Percentiles rank a stretch among this genome's conserved stretches.
Evolutionary conservation across 192 early-diverging fungal genomes (phyloP).

Genomic region (Haplosporangium gracile): DNA sequence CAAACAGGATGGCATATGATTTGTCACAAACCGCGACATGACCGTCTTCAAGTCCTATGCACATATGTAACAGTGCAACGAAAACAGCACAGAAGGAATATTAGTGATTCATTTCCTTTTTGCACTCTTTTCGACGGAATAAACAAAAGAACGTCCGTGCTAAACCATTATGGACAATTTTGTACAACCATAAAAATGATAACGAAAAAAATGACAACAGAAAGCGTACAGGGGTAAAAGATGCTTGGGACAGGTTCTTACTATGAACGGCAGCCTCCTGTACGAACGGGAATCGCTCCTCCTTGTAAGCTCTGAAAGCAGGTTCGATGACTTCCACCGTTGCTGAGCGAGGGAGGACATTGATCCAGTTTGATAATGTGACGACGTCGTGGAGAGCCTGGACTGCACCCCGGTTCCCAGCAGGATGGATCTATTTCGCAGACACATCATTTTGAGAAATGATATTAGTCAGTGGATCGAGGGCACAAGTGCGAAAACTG

Average conservation of each 20-base stretch:
- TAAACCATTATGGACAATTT: neutral
- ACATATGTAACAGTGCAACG: neutral
- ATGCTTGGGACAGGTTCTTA: neutral
- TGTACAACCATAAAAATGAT: neutral
- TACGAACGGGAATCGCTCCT: conserved; percentile 3
- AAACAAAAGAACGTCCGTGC: neutral
- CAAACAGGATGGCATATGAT: conserved; percentile 14
- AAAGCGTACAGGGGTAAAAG: neutral
- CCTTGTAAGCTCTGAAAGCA: conserved; percentile 22
- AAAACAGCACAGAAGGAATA: neutral
- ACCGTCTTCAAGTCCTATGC: neutral
- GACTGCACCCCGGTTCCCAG: neutral
- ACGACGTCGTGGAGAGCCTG: conserved; percentile 34
- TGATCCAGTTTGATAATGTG: conserved; percentile 30
- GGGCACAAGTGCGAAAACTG: neutral
- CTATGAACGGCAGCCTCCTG: neutral
- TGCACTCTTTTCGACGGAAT: neutral
- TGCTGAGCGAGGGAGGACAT: neutral
- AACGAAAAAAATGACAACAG: too few relatives aligned
- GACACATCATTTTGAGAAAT: neutral
- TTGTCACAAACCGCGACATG: neutral
- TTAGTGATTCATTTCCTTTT: neutral
- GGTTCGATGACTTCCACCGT: neutral
- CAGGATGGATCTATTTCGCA: conserved; percentile 12
- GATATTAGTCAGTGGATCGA: neutral